These are phyloP conservation scores for Penicillium macrosclerotiorum DNA, from an alignment of 495 filamentous ascomycete genomes.

Conservation along the genomic window DNA sequence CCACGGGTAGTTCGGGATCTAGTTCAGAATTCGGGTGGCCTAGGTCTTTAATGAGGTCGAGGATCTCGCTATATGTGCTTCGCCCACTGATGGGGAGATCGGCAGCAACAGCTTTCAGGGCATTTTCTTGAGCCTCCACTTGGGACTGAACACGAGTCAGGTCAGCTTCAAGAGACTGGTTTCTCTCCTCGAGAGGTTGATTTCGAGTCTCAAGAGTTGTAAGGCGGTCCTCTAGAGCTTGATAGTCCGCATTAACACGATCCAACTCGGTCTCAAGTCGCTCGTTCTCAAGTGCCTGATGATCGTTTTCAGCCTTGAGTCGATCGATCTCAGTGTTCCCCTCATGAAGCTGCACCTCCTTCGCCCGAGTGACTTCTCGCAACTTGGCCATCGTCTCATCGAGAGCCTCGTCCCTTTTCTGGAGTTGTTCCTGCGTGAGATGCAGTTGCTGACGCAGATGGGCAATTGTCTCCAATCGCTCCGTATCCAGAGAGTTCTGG, in stretches of 20 bases:
- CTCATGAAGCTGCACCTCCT: constrained; percentile 36
- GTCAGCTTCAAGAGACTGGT: constrained; percentile 42
- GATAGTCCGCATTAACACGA: constrained; percentile 31
- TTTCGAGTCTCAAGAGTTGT: constrained; percentile 37
- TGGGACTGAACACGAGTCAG: constrained; percentile 42
- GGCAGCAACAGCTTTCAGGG: constrained; percentile 41
- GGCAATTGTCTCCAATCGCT: constrained; percentile 37
- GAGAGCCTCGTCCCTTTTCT: constrained; percentile 35
- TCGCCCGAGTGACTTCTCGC: constrained; percentile 33
- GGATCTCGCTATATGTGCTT: constrained; percentile 43
- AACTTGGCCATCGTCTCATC: constrained; percentile 39
- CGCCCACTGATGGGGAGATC: constrained; percentile 35
- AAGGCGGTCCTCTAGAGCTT: constrained; percentile 37
- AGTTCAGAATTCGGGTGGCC: constrained; percentile 20
- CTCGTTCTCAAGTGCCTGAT: constrained; percentile 33
- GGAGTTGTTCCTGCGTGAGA: constrained; percentile 37
- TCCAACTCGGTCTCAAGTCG: constrained; percentile 39
- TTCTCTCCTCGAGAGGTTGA: constrained; percentile 42
- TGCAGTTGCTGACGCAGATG: constrained; percentile 41
- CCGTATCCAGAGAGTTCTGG: constrained; percentile 23
- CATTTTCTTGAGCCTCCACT: constrained; percentile 42
- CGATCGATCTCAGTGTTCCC: constrained; percentile 41
- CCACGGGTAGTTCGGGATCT: constrained; percentile 12
- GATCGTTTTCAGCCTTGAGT: constrained; percentile 41
- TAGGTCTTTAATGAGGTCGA: constrained; percentile 42